Conservation (phyloP, 192 early-diverging fungal species). For the Pilobolus umbonatus region DNA sequence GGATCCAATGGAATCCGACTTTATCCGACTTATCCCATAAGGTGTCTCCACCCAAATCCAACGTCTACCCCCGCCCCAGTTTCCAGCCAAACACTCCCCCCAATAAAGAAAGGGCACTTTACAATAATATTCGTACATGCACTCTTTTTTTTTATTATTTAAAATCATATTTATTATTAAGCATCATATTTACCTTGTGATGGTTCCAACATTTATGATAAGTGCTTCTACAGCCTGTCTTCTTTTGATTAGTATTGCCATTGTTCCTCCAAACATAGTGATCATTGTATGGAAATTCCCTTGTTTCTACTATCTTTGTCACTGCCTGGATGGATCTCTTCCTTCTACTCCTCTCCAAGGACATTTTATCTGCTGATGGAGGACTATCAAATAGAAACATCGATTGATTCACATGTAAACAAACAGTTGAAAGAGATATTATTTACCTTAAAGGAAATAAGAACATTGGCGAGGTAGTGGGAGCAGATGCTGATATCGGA, state of each 20-base stretch:
- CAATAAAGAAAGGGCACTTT: too few relatives aligned
- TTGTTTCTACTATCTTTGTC: conserved; percentile 53
- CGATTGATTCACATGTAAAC: not conserved
- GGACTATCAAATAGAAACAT: not conserved
- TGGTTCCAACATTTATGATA: conserved; percentile 60
- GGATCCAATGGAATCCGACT: not conserved
- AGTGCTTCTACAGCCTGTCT: conserved; percentile 52
- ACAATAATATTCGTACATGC: too few relatives aligned
- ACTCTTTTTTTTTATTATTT: conserved; percentile 14
- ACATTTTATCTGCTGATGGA: conserved; percentile 3
- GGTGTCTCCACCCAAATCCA: too few relatives aligned
- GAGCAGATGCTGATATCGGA: not conserved
- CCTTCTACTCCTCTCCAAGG: conserved; percentile 22
- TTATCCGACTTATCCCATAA: too few relatives aligned
- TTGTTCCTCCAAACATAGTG: conserved; percentile 56
- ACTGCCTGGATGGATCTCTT: conserved; percentile 56
- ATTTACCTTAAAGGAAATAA: conserved; percentile 1
- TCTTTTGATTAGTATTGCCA: conserved; percentile 55
- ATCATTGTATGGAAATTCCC: conserved; percentile 43
- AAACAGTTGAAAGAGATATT: not conserved
- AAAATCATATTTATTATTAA: not conserved
- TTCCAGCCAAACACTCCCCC: too few relatives aligned
- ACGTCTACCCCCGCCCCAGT: too few relatives aligned
- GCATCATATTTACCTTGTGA: conserved; percentile 34
- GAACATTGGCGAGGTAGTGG: not conserved